Evolutionary conservation across 202 grass and related monocot species (phyloP).

Genomic region (Cymbopogon flexuosus): DNA sequence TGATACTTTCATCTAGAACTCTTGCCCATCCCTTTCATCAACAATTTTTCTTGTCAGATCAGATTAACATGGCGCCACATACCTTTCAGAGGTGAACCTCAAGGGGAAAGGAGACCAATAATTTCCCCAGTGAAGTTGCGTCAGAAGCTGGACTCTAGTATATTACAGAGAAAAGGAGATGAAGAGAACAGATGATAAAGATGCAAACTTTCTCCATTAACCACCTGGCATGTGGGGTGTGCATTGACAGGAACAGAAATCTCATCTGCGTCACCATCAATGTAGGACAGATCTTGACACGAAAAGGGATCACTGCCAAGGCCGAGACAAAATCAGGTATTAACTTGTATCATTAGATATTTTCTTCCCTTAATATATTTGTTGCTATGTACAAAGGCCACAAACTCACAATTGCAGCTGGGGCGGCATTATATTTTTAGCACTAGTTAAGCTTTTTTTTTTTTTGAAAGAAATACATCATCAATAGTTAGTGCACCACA

Average conservation of each 20-base stretch:
- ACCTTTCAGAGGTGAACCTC: background rate
- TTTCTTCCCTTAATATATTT: slow-evolving; percentile 15
- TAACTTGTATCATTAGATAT: background rate
- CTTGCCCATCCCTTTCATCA: slow-evolving; percentile 14
- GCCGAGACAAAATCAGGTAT: slow-evolving; percentile 28
- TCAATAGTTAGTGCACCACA: slow-evolving; percentile 18
- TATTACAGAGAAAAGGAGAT: background rate
- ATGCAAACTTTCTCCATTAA: slow-evolving; percentile 19
- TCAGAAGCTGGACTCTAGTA: slow-evolving; percentile 19
- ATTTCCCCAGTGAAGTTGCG: slow-evolving; percentile 14
- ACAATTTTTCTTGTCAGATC: background rate
- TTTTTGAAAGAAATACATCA: slow-evolving; percentile 7
- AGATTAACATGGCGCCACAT: background rate
- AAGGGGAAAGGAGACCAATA: slow-evolving; percentile 9
- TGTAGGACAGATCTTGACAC: background rate
- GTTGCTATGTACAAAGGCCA: slow-evolving; percentile 44
- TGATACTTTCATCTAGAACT: background rate
- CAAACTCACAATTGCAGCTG: background rate
- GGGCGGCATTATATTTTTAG: background rate
- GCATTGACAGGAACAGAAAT: slow-evolving; percentile 27
- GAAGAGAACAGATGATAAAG: slow-evolving; percentile 14
- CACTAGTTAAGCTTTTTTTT: background rate
- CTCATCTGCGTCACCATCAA: slow-evolving; percentile 16
- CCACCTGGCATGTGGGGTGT: slow-evolving; percentile 31
- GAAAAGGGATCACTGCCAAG: slow-evolving; percentile 14